Base-by-base conservation (phyloP, 345 rosid genomes). In the Moringa oleifera region DNA sequence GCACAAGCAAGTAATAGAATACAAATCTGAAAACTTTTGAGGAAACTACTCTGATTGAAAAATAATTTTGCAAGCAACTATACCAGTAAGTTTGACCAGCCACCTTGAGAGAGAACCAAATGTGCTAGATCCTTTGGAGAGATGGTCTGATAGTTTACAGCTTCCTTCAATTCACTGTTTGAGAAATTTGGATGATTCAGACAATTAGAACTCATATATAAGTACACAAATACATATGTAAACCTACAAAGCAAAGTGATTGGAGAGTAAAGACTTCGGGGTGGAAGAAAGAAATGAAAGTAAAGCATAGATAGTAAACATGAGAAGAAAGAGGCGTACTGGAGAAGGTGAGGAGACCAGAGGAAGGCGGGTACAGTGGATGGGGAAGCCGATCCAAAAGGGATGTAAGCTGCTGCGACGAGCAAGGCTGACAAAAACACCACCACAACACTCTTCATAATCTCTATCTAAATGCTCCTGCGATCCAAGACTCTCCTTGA, bases 31-130 rank as follows among this genome's bases (percentile, higher is more conserved):
- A n/a, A 33, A 33, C 11, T 33, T 33, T 33, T 33, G 20, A 22
- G 23, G 45, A 12, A 47, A 15, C 25, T 22, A 53, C 15, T 33
- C 46, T 7, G 20, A 57, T 9, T 36, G 24, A 13, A 50, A 22
- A 57, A 23, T 7, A 25, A 25, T 52, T 8, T 9, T n/a, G 25
- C 28, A 51, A 56, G 36, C 51, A 69, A 21, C 28, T 31, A 46
- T 73, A 91, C 97, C 90, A 94, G 78, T 49, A 89, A 72, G 68
- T 87, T 79, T 23, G 95, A 85, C 96, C 93, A 94, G 61, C 91
- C 88, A 54, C 88, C 91, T 67, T 77, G 76, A 53, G 75, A 74
- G 51, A 90, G 76, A 74, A 94, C 79, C 57, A 89, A 77, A 61
- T 63, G 71, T 36, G 87, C 96, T 20, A 94, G 87, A 75, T 85